A percentile compares a stretch with the other conserved stretches of the same genome.
phyloP scores from a whole-genome alignment of 2,329 filamentous ascomycete genomes.

The Xylariaceae sp. region DNA sequence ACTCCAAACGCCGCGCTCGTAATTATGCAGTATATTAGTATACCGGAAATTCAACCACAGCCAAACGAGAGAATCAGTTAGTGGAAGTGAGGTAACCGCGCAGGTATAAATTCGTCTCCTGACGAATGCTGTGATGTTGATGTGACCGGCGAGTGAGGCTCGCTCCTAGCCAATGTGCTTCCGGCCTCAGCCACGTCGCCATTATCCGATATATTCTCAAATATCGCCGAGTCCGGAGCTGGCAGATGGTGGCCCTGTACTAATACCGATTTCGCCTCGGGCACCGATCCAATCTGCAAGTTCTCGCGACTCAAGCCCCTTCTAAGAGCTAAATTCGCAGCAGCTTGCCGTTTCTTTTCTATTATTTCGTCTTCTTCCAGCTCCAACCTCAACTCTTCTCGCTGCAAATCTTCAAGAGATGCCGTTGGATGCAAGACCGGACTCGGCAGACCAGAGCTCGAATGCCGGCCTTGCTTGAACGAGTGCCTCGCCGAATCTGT shows the following conservation, averaged over 20 bases:
- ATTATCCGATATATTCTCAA: constrained; percentile 25
- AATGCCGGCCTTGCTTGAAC: constrained; percentile 22
- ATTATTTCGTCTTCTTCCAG: constrained; percentile 50
- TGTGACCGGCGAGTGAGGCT: constrained; percentile 8
- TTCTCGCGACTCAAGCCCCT: constrained; percentile 41
- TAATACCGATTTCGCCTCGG: constrained; percentile 31
- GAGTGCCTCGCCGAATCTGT: constrained; percentile 40
- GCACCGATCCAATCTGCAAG: constrained; percentile 33
- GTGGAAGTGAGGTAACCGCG: constrained; percentile 52
- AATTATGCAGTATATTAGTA: constrained; percentile 13
- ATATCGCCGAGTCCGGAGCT: constrained; percentile 24
- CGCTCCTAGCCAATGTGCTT: constrained; percentile 7
- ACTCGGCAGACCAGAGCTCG: constrained; percentile 31
- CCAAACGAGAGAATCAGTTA: constrained; percentile 23
- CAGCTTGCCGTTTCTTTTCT: constrained; percentile 48
- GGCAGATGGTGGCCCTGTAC: constrained; percentile 29
- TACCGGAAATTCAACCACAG: constrained; percentile 10
- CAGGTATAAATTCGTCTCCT: constrained; percentile 47
- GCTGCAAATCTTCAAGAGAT: constrained; percentile 47
- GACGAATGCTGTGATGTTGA: constrained; percentile 15
- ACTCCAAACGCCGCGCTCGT: constrained; percentile 18
- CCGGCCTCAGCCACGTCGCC: constrained; percentile 13
- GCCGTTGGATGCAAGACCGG: constrained; percentile 37
- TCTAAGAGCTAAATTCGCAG: constrained; percentile 45
- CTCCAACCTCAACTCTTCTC: constrained; percentile 48